A percentile compares a stretch with the other conserved stretches of the same genome.
Conservation (phyloP, 139 green algal genomes). For the Chlamydomonas sphaeroides region DNA sequence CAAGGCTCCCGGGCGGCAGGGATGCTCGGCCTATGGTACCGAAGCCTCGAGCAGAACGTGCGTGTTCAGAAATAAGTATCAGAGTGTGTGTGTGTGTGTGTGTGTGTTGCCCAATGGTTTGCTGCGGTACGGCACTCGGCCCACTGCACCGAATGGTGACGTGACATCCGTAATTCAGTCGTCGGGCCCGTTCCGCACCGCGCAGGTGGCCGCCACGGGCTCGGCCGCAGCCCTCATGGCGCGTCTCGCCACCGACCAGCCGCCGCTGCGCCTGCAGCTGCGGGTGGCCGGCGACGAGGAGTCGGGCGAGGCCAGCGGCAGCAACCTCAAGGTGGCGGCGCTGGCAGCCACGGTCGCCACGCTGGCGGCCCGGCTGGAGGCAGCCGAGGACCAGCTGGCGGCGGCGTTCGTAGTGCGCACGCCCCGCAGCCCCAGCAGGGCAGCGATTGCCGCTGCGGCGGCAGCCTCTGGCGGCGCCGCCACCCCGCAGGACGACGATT, state of each 20-base stretch:
- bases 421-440: conserved; percentile 1
- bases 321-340: not conserved
- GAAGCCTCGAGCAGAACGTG: too few species aligned
- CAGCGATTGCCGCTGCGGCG: not conserved
- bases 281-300: not conserved
- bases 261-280: conserved; percentile 2
- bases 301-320: not conserved
- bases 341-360: not conserved
- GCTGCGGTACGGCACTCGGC: too few species aligned
- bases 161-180: too few species aligned
- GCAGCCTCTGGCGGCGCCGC: not conserved
- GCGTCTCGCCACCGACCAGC: conserved; percentile 17
- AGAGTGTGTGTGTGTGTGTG: too few species aligned
- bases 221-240: conserved; percentile 7
- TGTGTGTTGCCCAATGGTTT: too few species aligned
- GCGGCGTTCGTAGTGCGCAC: conserved; percentile 15
- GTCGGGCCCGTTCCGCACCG: too few species aligned
- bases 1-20: too few species aligned
- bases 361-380: not conserved
- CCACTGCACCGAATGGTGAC: too few species aligned
- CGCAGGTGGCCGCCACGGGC: conserved; percentile 15
- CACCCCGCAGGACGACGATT: not conserved
- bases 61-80: too few species aligned
- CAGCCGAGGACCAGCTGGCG: conserved; percentile 7
- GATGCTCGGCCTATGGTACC: too few species aligned